Conservation (phyloP, 2,329 filamentous ascomycete genomes). For the Fusarium hainanense region DNA sequence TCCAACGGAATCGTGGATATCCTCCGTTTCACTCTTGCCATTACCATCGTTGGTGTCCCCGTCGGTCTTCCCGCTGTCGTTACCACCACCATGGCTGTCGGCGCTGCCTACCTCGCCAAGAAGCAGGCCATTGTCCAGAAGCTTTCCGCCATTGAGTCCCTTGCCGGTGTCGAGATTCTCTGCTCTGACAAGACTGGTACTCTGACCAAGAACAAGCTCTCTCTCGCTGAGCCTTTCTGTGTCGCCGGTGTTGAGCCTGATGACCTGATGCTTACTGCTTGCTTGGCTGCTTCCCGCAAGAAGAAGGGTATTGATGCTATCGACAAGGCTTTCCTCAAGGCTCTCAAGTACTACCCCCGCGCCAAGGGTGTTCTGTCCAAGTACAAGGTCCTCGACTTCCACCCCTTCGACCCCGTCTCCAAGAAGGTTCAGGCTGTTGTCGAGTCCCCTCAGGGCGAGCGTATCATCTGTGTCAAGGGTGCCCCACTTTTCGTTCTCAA, state of each 20-base stretch:
- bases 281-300: slow-evolving; percentile 89
- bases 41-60: slow-evolving; percentile 91
- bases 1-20: slow-evolving; percentile 83
- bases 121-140: slow-evolving; percentile 95
- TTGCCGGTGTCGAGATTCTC: slow-evolving; percentile 92
- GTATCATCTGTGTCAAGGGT: slow-evolving; percentile 90
- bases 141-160: slow-evolving; percentile 89
- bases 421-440: slow-evolving; percentile 92
- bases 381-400: slow-evolving; percentile 87
- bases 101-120: slow-evolving; percentile 89
- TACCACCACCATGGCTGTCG: slow-evolving; percentile 94
- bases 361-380: slow-evolving; percentile 84
- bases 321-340: slow-evolving; percentile 93
- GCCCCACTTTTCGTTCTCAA: slow-evolving; percentile 88
- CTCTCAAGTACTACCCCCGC: slow-evolving; percentile 82
- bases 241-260: slow-evolving; percentile 84
- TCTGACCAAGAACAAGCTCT: slow-evolving; percentile 93
- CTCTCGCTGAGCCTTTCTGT: slow-evolving; percentile 84
- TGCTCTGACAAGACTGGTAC: slow-evolving; percentile 96
- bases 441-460: slow-evolving; percentile 83
- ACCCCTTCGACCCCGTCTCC: slow-evolving; percentile 90
- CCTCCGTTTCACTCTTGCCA: slow-evolving; percentile 85
- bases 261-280: slow-evolving; percentile 92
- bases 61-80: slow-evolving; percentile 94
- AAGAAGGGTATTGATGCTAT: slow-evolving; percentile 96